Conservation (phyloP, 306 rosid genomes). For the Sechiopsis laciniata region DNA sequence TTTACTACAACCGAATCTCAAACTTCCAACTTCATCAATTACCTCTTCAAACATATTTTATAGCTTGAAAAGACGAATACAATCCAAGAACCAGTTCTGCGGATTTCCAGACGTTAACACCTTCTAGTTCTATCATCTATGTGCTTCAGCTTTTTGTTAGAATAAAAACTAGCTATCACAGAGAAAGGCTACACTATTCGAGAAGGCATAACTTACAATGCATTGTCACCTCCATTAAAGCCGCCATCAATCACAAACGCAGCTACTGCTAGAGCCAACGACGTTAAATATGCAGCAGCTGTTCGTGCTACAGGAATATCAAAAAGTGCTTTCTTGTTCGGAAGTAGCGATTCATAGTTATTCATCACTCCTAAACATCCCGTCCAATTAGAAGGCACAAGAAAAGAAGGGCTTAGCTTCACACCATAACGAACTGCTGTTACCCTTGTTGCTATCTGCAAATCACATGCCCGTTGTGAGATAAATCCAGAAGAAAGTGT, state of each 20-base stretch:
- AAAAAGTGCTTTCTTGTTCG: slow-evolving; percentile 76
- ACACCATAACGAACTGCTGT: slow-evolving; percentile 80
- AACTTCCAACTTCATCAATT: no score
- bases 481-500: not conserved
- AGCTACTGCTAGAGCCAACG: slow-evolving; percentile 62
- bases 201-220: slow-evolving; percentile 47
- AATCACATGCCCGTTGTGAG: not conserved
- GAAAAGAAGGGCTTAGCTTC: slow-evolving; percentile 87
- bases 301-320: slow-evolving; percentile 90
- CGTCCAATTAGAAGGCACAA: slow-evolving; percentile 91
- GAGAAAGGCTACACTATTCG: not conserved
- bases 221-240: slow-evolving; percentile 91
- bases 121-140: not conserved
- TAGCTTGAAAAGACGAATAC: not conserved
- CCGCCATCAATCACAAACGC: slow-evolving; percentile 88
- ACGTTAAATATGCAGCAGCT: slow-evolving; percentile 77
- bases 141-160: not conserved
- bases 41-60: not conserved
- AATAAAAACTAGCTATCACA: slow-evolving; percentile 5
- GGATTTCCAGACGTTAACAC: not conserved
- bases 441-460: slow-evolving; percentile 79
- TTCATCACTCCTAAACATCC: slow-evolving; percentile 94
- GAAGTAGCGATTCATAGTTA: slow-evolving; percentile 78
- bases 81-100: not conserved
- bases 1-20: no score